These are phyloP conservation scores for Chlorencoelia australis DNA, from an alignment of 2,329 filamentous ascomycete species.

Conservation along the genomic window DNA sequence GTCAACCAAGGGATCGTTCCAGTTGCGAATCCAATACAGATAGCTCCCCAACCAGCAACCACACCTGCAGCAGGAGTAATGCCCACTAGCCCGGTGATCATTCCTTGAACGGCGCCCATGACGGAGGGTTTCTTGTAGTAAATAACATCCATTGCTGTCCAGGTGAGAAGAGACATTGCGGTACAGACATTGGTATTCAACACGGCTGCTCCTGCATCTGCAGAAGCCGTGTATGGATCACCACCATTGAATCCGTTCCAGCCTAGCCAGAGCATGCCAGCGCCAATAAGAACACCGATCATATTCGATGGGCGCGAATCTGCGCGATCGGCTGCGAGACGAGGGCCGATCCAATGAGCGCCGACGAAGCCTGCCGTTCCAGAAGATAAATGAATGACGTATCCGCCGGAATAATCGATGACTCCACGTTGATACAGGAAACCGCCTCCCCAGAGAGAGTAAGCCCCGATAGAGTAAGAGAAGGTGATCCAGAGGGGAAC, in stretches of 20 bases:
- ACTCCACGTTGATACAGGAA: slow-evolving; percentile 36
- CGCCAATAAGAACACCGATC: slow-evolving; percentile 53
- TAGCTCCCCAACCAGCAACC: slow-evolving; percentile 40
- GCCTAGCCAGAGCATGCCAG: slow-evolving; percentile 55
- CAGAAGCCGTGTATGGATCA: slow-evolving; percentile 39
- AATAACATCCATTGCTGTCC: slow-evolving; percentile 43
- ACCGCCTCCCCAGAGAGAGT: slow-evolving; percentile 37
- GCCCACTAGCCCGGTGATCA: slow-evolving; percentile 46
- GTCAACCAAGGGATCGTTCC: slow-evolving; percentile 36
- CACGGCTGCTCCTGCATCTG: slow-evolving; percentile 44
- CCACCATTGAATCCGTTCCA: slow-evolving; percentile 46
- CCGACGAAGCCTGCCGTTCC: slow-evolving; percentile 39
- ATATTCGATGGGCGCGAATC: no score
- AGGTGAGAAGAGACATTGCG: slow-evolving; percentile 42
- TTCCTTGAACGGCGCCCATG: slow-evolving; percentile 42
- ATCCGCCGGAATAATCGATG: slow-evolving; percentile 42
- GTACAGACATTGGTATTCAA: slow-evolving; percentile 49
- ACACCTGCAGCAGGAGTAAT: slow-evolving; percentile 49
- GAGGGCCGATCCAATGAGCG: slow-evolving; percentile 37
- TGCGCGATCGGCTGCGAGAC: slow-evolving; percentile 34
- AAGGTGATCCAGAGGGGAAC: slow-evolving; percentile 42
- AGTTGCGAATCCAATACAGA: slow-evolving; percentile 43
- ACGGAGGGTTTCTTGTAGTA: slow-evolving; percentile 39
- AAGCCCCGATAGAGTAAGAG: slow-evolving; percentile 34
- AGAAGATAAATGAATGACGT: slow-evolving; percentile 43